Evolutionary conservation across 1,139 yeast genomes (phyloP).

Genomic region (Pichia sp.): DNA sequence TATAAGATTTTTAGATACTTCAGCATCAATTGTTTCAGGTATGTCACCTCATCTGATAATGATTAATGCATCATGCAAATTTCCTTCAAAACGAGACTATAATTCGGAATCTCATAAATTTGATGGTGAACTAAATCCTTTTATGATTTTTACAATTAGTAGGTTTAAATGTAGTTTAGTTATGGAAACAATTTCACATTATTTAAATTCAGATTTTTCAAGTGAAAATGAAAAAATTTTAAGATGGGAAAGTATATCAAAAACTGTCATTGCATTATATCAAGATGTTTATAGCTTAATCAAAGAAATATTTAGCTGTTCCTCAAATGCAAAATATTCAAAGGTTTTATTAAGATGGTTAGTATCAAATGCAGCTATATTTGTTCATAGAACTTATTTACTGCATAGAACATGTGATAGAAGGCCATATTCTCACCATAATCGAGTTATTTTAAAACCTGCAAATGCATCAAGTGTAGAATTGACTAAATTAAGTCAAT

Average conservation of each 20-base stretch:
- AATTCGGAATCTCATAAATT: constrained; percentile 11
- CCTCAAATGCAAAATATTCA: constrained; percentile 10
- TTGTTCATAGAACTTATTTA: constrained; percentile 14
- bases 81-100: constrained; percentile 17
- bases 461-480: constrained; percentile 5
- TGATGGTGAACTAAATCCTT: constrained; percentile 17
- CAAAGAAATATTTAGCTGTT: constrained; percentile 14
- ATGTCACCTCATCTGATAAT: constrained; percentile 20
- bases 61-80: constrained; percentile 16
- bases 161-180: constrained; percentile 18
- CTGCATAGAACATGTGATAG: constrained; percentile 14
- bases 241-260: constrained; percentile 14
- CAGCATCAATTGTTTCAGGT: constrained; percentile 16
- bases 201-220: constrained; percentile 16
- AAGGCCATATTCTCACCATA: constrained; percentile 14
- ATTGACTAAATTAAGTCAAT: constrained; percentile 10
- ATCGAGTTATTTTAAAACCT: constrained; percentile 14
- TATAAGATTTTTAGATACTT: constrained; percentile 16
- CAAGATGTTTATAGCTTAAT: constrained; percentile 12
- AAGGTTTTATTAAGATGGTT: constrained; percentile 12
- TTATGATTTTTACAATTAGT: constrained; percentile 13
- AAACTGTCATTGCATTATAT: constrained; percentile 15
- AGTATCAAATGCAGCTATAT: constrained; percentile 9
- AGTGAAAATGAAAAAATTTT: constrained; percentile 11
- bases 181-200: constrained; percentile 17